Base-by-base conservation (phyloP, 1,284 basidiomycete species). In the Fomitopsis betulina region DNA sequence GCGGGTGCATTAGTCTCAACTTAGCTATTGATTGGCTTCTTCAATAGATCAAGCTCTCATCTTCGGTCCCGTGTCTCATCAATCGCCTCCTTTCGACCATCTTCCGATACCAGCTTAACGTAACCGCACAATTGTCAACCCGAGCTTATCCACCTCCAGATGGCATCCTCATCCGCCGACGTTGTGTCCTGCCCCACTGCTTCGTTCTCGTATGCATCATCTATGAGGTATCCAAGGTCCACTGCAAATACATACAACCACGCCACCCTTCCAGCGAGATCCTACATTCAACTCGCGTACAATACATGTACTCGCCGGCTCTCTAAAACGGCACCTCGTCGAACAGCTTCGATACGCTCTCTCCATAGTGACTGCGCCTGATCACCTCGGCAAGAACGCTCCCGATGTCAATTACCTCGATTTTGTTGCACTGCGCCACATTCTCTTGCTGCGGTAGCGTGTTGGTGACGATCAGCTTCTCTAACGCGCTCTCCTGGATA, bases 391-490 rank as follows among this genome's bases (percentile, higher is more conserved):
- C 97, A 58, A 99, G 83, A 61, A 99, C 95, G 56, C 91, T 88
- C 53, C 91, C 92, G 68, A 99, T 89, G 79, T 99, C 96, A 65
- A 99, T 91, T 65, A 96, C 93, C 78, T 98, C 95, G 54, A 99
- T 87, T 80, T 97, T 98, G 59, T 74, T 71, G 75, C 96, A 97
- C 62, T 73, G 72, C 51, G 78, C 80, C 70, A 86, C 81, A 76
- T 98, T 96, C 65, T 81, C 86, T 61, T 78, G 67, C 75, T 99
- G 96, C 45, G 97, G 97, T 45, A 99, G 85, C 70, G 97, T 99
- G 78, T 99, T 99, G 66, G 97, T 99, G 66, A 99, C 95, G 58
- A 99, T 94, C 70, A 99, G 77, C 81, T 96, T 97, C 76, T 96
- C 93, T 73, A 99, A 76, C 62, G 83, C 84, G 65, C 90, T 93